Evolutionary conservation across 768 basidiomycete genomes (phyloP), one percentile per base, ranked within the genome.

Genomic region (Suillus ampliporus): DNA sequence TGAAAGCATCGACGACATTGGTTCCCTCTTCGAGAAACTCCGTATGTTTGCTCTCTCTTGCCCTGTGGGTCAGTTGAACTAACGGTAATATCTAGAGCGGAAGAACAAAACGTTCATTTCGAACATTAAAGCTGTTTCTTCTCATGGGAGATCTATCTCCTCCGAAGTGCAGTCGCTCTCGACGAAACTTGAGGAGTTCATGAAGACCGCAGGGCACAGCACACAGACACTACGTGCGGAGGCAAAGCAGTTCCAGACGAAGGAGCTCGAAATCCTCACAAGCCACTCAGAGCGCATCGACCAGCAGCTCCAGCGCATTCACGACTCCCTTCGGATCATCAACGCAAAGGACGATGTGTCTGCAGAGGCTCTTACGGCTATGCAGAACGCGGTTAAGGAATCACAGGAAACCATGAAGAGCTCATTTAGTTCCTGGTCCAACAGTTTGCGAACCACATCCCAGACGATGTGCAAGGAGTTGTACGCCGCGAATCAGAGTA

Each of bases 11-110:
- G 80, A 80, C 9, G 92, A 97, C 71, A 80, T 96, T 41, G 75
- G 71, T 17, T 85, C 86, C 0, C 76, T 96, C 26, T 93, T 94
- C 65, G 86, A 86, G 47, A 97, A 97, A 76, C 84, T 97, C 51
- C 91, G 95, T 95, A 69, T 69, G 86, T 69, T 23, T 28, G 28
- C 62, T 58, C 44, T 38, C 41, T 66, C 15, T 19, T 58, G 19
- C 23, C 51, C 15, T 23, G 19, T 41, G 43, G 2, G 56, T 26
- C 51, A 15, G 2, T 59, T 6, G 19, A 38, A 48, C 53, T 76
- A 44, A 72, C 31, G 37, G 31, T 14, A 48, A 48, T 53, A 15
- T 40, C 17, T 65, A 96, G 95, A 92, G 46, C 90, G 95, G 62
- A 95, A 92, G 70, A 78, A 86, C 37, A 77, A 78, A 26, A 80